Conservation (phyloP, 257 asterid species). For the Nicotiana sylvestris region DNA sequence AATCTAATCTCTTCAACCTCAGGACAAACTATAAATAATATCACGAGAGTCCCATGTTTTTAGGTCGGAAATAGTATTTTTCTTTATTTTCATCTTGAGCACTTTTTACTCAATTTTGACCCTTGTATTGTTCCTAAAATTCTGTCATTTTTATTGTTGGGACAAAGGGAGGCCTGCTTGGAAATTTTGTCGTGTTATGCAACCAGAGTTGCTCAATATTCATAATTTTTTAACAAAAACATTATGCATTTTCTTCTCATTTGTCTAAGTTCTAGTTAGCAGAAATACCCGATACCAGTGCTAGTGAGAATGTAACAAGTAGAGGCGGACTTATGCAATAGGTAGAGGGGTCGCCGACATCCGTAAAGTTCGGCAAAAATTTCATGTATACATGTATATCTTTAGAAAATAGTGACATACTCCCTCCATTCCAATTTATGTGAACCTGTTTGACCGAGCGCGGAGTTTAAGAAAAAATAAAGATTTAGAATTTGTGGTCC, state of each 20-base stretch:
- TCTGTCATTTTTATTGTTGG: neutral
- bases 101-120: slow-evolving; percentile 3
- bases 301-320: too few relatives aligned
- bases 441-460: too few relatives aligned
- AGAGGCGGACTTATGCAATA: too few relatives aligned
- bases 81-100: neutral
- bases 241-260: neutral
- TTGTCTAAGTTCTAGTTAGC: neutral
- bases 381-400: too few relatives aligned
- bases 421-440: too few relatives aligned
- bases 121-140: neutral
- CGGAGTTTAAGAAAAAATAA: too few relatives aligned
- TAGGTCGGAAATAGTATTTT: neutral
- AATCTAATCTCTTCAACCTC: neutral
- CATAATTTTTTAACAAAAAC: neutral
- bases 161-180: neutral
- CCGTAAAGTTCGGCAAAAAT: too few relatives aligned
- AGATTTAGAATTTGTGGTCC: too few relatives aligned
- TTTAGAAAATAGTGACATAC: too few relatives aligned
- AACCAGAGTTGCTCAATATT: neutral
- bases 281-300: too few relatives aligned
- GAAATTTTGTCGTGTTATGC: neutral
- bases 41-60: slow-evolving; percentile 15
- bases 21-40: slow-evolving; percentile 11
- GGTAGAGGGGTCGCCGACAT: too few relatives aligned